phyloP scores from a whole-genome alignment of 768 basidiomycete genomes.

The Lentinula sp. region DNA sequence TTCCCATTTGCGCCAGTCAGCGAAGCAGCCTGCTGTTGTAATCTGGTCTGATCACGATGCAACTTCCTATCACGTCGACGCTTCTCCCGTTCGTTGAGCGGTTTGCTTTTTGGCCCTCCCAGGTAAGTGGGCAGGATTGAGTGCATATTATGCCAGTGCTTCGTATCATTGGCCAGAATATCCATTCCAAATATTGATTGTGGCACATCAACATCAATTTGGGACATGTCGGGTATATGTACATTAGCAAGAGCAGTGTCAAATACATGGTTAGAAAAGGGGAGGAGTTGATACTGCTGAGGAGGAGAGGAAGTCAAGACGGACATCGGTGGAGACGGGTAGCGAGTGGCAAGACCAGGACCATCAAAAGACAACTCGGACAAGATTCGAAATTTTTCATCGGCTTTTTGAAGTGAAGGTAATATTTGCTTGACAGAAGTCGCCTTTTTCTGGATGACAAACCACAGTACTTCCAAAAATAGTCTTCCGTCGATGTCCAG shows the following conservation, averaged over 20 bases:
- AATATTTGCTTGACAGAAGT: neutral
- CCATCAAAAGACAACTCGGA: neutral
- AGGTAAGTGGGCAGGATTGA: slow-evolving; percentile 48
- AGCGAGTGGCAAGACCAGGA: neutral
- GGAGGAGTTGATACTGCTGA: slow-evolving; percentile 19
- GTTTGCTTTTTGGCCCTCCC: slow-evolving; percentile 36
- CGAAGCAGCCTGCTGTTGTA: slow-evolving; percentile 57
- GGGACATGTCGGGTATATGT: slow-evolving; percentile 11
- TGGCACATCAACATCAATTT: slow-evolving; percentile 11
- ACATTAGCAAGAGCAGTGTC: slow-evolving; percentile 32
- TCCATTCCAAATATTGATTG: slow-evolving; percentile 33
- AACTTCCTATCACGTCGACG: slow-evolving; percentile 30
- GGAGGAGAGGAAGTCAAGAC: neutral
- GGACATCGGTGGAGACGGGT: neutral
- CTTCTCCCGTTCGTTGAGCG: slow-evolving; percentile 27
- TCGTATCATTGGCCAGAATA: slow-evolving; percentile 39
- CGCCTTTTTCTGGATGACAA: neutral
- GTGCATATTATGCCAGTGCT: slow-evolving; percentile 55
- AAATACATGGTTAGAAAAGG: slow-evolving; percentile 34
- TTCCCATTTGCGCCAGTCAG: slow-evolving; percentile 59
- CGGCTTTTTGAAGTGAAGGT: neutral
- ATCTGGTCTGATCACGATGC: slow-evolving; percentile 52
- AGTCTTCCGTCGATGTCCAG: neutral
- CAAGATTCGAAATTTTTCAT: neutral
- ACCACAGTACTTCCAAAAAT: neutral